Evolutionary conservation across 78 protist species (phyloP).

Genomic region (Planoprotostelium fungivorum): DNA sequence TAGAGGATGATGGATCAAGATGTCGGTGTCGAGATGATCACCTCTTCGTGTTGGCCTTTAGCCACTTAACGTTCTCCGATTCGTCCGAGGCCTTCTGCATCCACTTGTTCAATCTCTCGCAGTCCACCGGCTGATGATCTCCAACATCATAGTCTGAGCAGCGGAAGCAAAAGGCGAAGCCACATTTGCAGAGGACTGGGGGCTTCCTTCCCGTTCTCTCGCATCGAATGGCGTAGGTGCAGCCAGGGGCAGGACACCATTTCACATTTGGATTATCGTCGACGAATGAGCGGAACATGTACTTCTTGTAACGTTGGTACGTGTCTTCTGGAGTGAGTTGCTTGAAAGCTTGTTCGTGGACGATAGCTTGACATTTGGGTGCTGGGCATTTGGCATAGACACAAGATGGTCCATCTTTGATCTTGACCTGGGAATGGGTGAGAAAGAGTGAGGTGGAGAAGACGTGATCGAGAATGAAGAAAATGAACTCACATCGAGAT

Average conservation of each 20-base stretch:
- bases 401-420: slow-evolving; percentile 50
- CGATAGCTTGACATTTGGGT: slow-evolving; percentile 53
- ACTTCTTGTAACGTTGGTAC: slow-evolving; percentile 19
- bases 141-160: slow-evolving; percentile 60
- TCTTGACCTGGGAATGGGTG: slow-evolving; percentile 21
- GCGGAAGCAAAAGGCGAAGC: slow-evolving; percentile 59
- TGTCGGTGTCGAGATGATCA: slow-evolving; percentile 9
- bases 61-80: slow-evolving; percentile 73
- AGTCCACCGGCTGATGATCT: slow-evolving; percentile 61
- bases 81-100: slow-evolving; percentile 66
- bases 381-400: slow-evolving; percentile 46
- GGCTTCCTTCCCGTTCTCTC: slow-evolving; percentile 57
- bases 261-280: slow-evolving; percentile 64
- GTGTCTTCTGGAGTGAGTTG: slow-evolving; percentile 2
- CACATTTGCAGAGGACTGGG: slow-evolving; percentile 56
- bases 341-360: slow-evolving; percentile 48
- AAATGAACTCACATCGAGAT: slow-evolving; percentile 11
- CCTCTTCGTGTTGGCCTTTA: slow-evolving; percentile 71
- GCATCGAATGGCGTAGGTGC: slow-evolving; percentile 32
- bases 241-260: slow-evolving; percentile 69
- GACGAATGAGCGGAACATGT: slow-evolving; percentile 27
- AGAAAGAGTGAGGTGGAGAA: not conserved
- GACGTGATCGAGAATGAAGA: not conserved
- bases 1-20: not conserved
- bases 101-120: slow-evolving; percentile 50